Percentiles rank a stretch among this genome's conserved stretches.
Conservation (phyloP, 2,329 filamentous ascomycete species). For the Aspergillus sp. region DNA sequence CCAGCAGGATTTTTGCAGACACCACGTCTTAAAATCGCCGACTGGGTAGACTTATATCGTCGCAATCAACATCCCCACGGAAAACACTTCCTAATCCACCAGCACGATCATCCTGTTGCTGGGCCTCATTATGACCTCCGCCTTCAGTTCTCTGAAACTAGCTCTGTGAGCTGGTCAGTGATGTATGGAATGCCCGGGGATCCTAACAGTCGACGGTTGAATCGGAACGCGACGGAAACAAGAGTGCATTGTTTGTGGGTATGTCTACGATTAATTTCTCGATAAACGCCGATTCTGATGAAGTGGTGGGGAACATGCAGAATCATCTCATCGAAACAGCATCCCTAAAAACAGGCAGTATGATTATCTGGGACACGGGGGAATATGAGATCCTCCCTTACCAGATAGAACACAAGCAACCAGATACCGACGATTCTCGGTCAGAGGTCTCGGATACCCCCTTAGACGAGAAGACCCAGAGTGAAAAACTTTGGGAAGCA, state of each 20-base stretch:
- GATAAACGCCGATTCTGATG: no score
- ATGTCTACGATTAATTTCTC: constrained; percentile 11
- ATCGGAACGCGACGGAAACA: constrained; percentile 59
- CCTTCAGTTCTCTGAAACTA: constrained; percentile 63
- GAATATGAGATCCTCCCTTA: constrained; percentile 53
- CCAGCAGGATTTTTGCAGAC: constrained; percentile 12
- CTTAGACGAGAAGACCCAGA: constrained; percentile 22
- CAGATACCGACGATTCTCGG: constrained; percentile 31
- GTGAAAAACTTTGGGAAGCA: constrained; percentile 45
- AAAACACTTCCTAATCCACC: constrained; percentile 64
- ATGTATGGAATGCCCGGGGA: constrained; percentile 61
- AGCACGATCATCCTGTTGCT: constrained; percentile 68
- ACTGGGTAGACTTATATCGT: constrained; percentile 45
- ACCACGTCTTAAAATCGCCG: constrained; percentile 35
- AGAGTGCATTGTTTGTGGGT: constrained; percentile 58
- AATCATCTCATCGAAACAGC: constrained; percentile 60
- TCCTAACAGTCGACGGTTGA: constrained; percentile 50
- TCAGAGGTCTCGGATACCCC: constrained; percentile 15
- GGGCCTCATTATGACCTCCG: constrained; percentile 66
- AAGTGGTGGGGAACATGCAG: constrained; percentile 26
- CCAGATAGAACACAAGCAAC: constrained; percentile 24
- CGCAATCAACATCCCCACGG: constrained; percentile 43
- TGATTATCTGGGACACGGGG: constrained; percentile 61
- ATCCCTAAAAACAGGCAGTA: constrained; percentile 50
- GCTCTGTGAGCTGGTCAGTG: constrained; percentile 60